Conservation (phyloP, 768 basidiomycete species). For the Filobasidium floriforme region DNA sequence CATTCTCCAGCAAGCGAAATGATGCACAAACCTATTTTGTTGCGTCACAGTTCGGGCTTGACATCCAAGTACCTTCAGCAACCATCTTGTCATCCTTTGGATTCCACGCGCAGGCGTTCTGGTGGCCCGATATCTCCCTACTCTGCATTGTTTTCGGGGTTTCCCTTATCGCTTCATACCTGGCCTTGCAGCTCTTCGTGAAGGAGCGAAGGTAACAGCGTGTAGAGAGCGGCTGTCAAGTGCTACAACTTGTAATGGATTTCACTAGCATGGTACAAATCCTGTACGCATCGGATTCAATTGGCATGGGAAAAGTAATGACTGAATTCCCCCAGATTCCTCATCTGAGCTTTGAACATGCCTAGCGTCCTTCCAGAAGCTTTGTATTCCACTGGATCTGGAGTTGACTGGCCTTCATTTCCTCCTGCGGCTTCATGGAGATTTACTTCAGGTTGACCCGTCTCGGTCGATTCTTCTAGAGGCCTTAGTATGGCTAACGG, state of each 20-base stretch:
- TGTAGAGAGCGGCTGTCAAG: not conserved
- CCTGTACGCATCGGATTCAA: not conserved
- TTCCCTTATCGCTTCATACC: slow-evolving; percentile 68
- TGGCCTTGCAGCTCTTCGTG: slow-evolving; percentile 78
- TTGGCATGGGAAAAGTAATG: slow-evolving; percentile 5
- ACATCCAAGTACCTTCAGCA: slow-evolving; percentile 91
- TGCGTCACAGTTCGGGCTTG: slow-evolving; percentile 75
- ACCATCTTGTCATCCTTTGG: slow-evolving; percentile 92
- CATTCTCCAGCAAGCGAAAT: not conserved
- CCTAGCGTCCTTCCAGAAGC: not conserved
- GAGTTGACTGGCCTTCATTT: no score
- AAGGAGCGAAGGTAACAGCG: slow-evolving; percentile 59
- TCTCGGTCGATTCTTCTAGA: not conserved
- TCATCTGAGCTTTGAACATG: slow-evolving; percentile 6
- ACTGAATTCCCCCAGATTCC: slow-evolving; percentile 3
- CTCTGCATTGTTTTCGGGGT: slow-evolving; percentile 76
- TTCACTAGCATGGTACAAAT: no score
- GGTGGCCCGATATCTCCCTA: slow-evolving; percentile 92
- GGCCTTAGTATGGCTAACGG: not conserved
- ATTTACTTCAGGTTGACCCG: no score
- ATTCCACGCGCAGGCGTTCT: slow-evolving; percentile 87
- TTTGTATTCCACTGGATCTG: not conserved
- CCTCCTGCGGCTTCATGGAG: no score
- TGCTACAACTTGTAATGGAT: no score
- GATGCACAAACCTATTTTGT: not conserved